Percentiles rank a stretch among this genome's conserved stretches.
Evolutionary conservation across 352 stramenopile species (phyloP).

Genomic region (Phytophthora nicotianae): DNA sequence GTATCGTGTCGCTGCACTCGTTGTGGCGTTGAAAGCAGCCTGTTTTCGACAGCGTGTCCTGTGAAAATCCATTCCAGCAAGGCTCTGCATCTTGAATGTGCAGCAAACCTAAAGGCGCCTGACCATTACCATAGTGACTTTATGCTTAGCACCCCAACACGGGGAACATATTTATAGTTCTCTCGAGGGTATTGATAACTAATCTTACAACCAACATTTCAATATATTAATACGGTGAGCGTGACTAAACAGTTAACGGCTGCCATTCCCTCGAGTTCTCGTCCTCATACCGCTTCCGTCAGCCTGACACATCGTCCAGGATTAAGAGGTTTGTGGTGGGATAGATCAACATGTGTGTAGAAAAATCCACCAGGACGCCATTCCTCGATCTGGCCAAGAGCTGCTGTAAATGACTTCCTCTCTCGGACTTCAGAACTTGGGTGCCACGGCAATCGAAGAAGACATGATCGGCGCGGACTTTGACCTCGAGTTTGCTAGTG

Average conservation of each 20-base stretch:
- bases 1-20: neutral
- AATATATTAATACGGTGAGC: neutral
- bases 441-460: neutral
- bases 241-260: neutral
- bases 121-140: no score
- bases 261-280: neutral
- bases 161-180: no score
- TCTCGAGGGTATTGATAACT: neutral
- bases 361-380: neutral
- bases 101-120: neutral
- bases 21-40: neutral
- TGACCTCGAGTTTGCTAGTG: neutral
- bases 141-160: no score
- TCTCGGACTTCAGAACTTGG: neutral
- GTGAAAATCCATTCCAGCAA: neutral
- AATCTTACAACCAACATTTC: neutral
- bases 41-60: neutral
- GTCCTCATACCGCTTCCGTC: neutral
- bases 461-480: constrained; percentile 1
- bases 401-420: neutral
- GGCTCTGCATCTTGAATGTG: neutral
- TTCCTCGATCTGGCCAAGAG: neutral
- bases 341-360: neutral
- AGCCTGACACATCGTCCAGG: neutral
- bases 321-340: neutral